Conservation (phyloP, 1,284 basidiomycete genomes). For the Ganoderma lingzhi region DNA sequence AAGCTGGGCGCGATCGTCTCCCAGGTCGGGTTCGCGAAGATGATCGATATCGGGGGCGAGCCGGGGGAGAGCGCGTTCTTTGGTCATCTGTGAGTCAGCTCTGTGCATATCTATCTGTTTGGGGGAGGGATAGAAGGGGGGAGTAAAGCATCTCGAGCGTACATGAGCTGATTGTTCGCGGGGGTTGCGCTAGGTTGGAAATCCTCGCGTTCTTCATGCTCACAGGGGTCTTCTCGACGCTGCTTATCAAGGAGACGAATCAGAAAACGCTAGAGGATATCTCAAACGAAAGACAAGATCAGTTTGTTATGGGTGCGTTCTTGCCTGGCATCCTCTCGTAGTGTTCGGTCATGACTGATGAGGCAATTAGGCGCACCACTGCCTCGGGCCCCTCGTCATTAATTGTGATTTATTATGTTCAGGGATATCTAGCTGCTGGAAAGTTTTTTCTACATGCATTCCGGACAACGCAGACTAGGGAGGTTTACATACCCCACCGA, state of each 20-base stretch:
- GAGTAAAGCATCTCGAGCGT: background rate
- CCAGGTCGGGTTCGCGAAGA: conserved; percentile 62
- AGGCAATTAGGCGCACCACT: background rate
- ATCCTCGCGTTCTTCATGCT: conserved; percentile 69
- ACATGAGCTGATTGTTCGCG: background rate
- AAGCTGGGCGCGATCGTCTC: conserved; percentile 76
- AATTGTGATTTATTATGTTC: background rate
- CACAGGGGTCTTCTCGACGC: conserved; percentile 64
- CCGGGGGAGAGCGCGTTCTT: conserved; percentile 36
- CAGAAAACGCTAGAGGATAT: conserved; percentile 62
- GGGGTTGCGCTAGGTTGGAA: conserved; percentile 44
- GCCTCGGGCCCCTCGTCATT: background rate
- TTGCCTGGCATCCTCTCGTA: background rate
- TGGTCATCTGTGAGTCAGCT: conserved; percentile 43
- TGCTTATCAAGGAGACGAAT: conserved; percentile 71
- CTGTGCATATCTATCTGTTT: background rate
- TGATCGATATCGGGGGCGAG: conserved; percentile 54
- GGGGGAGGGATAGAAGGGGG: background rate
- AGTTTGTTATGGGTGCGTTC: conserved; percentile 48
- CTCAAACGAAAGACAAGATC: conserved; percentile 58
- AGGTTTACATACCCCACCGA: background rate
- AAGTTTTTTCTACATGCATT: background rate
- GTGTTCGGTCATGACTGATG: background rate
- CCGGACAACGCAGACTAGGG: background rate
- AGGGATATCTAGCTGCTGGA: background rate